Conservation (phyloP, 345 rosid species). For the Triadica sebifera region DNA sequence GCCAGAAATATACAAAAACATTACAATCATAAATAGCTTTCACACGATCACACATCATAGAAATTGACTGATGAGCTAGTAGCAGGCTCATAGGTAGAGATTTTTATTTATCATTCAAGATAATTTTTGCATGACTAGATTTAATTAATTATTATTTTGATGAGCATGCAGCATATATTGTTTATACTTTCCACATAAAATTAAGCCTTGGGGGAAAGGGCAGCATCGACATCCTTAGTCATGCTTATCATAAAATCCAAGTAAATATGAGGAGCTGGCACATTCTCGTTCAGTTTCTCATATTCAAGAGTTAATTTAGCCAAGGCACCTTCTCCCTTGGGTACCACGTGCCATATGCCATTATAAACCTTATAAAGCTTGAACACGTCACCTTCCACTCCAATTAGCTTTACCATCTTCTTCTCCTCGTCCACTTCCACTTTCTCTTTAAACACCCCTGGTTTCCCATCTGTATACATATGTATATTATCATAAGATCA, state of each 20-base stretch:
- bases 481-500: no score
- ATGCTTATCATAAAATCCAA: conserved; percentile 9
- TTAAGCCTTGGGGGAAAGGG: not conserved
- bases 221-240: conserved; percentile 1
- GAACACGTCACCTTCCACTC: conserved; percentile 13
- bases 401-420: conserved; percentile 4
- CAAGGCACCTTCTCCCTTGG: not conserved
- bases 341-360: not conserved
- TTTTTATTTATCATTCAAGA: no score
- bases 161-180: no score
- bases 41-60: no score
- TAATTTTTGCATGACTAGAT: no score
- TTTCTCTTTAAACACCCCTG: conserved; percentile 7
- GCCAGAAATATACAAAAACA: no score
- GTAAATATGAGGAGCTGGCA: conserved; percentile 6
- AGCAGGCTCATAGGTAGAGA: no score
- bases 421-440: conserved; percentile 2
- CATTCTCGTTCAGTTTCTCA: conserved; percentile 8
- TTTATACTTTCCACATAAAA: no score
- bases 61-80: no score
- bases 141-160: no score
- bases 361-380: conserved; percentile 7
- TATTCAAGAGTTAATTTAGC: not conserved
- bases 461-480: conserved; percentile 1
- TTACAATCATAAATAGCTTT: no score